Evolutionary conservation across 257 asterid genomes (phyloP), one percentile per base, ranked within the genome.

Genomic region (Fraxinus quadrangulata): DNA sequence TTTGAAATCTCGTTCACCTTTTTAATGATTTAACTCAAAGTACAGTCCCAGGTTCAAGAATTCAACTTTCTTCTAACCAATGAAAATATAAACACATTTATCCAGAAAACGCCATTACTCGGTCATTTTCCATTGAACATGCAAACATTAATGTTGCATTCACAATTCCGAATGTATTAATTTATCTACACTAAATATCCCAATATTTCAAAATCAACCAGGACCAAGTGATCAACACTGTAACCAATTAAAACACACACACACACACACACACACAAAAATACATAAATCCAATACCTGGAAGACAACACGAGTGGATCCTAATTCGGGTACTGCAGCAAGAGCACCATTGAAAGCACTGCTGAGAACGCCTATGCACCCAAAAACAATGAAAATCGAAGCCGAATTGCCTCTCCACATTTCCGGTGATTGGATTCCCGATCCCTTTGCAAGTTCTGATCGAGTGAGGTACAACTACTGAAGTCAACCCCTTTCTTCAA

Each of bases 261-360:
- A 33, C 42, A 31, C 39, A 37, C 11, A 7, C 40, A 7, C 40
- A 7, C 10, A 45, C 28, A 33, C 40, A 31, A 1, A 31, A 31
- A 31, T 31, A 31, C 33, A 31, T 31, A 31, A n/a, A 67, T 67
- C 19, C 6, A 37, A 81, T 31, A 90, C 95, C 92, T 90, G 91
- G 78, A 90, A 90, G 51, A 90, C 92, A 28, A 88, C 95, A 37
- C 92, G 91, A 12, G 90, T 31, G 42, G 95, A 88, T 79, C 92
- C 90, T 78, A 90, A 33, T 84, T 84, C 85, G 24, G 94, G 87
- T 79, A 67, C 83, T 76, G 79, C n/a, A 82, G 92, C 90, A 75
- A 71, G 59, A 30, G 83, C 85, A 19, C 83, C 84, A 69, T 17
- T 47, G 76, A 80, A 61, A 21, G 82, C 83, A 69, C 78, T 71